Conservation (phyloP, 2,329 filamentous ascomycete genomes). For the Monosporascus sp. region DNA sequence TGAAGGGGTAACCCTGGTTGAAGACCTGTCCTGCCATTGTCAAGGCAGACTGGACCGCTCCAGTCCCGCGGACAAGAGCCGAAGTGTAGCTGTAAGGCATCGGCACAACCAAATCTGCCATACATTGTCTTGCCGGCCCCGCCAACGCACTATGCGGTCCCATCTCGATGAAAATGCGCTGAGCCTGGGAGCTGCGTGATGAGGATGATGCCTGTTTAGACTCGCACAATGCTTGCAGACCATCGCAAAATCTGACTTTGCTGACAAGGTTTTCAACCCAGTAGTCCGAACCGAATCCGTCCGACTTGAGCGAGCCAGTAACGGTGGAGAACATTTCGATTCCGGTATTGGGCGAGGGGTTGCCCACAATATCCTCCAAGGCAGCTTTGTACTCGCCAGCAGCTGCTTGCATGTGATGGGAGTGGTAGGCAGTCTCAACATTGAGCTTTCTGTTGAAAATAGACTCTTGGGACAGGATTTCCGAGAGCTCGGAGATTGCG, state of each 20-base stretch:
- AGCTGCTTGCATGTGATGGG: constrained; percentile 12
- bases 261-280: constrained; percentile 5
- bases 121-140: background rate
- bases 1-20: constrained; percentile 10
- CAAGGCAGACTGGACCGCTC: background rate
- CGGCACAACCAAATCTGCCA: background rate
- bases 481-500: background rate
- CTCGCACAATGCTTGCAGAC: background rate
- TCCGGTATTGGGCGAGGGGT: background rate
- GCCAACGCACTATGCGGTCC: no score
- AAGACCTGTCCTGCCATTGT: constrained; percentile 10
- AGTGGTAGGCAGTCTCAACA: constrained; percentile 19
- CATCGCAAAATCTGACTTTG: background rate
- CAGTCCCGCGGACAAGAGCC: background rate
- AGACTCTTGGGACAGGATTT: background rate
- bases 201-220: background rate
- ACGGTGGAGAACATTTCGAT: background rate
- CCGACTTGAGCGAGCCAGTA: background rate
- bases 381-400: constrained; percentile 10
- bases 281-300: background rate
- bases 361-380: constrained; percentile 4
- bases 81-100: background rate
- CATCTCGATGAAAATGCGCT: no score
- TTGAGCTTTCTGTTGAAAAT: constrained; percentile 14
- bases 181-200: background rate